A percentile compares a stretch with the other conserved stretches of the same genome.
These are phyloP conservation scores for Geosmithia morbida DNA, from an alignment of 2,329 filamentous ascomycete species.

Conservation along the genomic window DNA sequence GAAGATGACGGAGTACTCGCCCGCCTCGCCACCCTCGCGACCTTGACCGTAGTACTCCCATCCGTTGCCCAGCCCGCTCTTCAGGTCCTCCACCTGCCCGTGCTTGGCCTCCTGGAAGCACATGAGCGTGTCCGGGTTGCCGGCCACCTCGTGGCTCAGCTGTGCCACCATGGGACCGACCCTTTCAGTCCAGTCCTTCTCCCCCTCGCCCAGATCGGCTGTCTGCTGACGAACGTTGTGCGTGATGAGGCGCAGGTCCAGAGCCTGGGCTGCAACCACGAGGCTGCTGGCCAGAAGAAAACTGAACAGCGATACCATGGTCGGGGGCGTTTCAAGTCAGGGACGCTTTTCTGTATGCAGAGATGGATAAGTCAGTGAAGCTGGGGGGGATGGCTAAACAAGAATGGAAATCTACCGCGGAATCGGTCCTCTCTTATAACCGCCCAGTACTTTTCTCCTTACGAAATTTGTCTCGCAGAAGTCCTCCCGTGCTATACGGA, in stretches of 20 bases:
- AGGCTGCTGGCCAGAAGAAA: conserved; percentile 4
- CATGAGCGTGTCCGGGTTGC: conserved; percentile 34
- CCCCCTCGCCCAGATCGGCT: conserved; percentile 28
- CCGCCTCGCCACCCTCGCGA: conserved; percentile 43
- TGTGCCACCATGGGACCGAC: conserved; percentile 35
- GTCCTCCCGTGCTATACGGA: too few species aligned
- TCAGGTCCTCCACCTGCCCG: conserved; percentile 42
- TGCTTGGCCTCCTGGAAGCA: conserved; percentile 55
- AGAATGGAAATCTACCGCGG: too few species aligned
- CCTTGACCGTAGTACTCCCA: conserved; percentile 43
- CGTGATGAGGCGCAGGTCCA: conserved; percentile 37
- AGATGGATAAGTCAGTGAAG: too few species aligned
- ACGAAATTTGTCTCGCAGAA: too few species aligned
- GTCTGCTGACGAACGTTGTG: conserved; percentile 53
- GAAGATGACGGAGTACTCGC: conserved; percentile 57
- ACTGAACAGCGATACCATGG: conserved; percentile 1
- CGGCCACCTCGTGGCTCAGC: conserved; percentile 32
- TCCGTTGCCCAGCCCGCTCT: conserved; percentile 20
- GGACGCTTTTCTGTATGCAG: too few species aligned
- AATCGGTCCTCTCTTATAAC: too few species aligned
- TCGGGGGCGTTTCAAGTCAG: too few species aligned
- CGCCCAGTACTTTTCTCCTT: too few species aligned
- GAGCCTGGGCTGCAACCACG: conserved; percentile 4
- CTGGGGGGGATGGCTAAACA: too few species aligned
- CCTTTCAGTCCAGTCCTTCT: conserved; percentile 41